Conservation (phyloP, 257 asterid species). For the Echites panduratus region DNA sequence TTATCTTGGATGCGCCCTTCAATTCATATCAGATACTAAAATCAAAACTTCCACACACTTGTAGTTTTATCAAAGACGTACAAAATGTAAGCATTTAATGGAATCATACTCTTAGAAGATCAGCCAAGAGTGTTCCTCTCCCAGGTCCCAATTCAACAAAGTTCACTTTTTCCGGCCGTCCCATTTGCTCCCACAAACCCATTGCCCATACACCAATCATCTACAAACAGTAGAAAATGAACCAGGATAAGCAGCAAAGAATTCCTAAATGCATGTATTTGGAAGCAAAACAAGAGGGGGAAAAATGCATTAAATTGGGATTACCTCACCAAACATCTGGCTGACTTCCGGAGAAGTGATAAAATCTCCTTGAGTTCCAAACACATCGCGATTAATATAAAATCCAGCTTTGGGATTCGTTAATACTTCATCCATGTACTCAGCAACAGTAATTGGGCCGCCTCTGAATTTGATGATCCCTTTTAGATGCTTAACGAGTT, state of each 20-base stretch:
- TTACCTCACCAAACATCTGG: slow-evolving; percentile 99
- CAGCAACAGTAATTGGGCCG: slow-evolving; percentile 93
- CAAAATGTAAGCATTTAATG: background rate
- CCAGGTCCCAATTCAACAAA: slow-evolving; percentile 98
- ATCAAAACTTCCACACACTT: background rate
- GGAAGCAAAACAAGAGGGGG: background rate
- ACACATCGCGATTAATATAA: slow-evolving; percentile 89
- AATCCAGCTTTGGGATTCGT: slow-evolving; percentile 89
- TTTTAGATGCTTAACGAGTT: slow-evolving; percentile 81
- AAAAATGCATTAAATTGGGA: background rate
- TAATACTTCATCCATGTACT: slow-evolving; percentile 95
- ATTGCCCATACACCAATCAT: slow-evolving; percentile 95
- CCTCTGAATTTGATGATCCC: slow-evolving; percentile 96
- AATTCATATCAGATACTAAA: background rate
- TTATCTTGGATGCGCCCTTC: slow-evolving; percentile 77
- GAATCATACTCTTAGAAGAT: slow-evolving; percentile 77
- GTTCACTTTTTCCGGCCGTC: slow-evolving; percentile 64
- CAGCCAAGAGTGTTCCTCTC: slow-evolving; percentile 93
- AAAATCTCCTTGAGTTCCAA: slow-evolving; percentile 89
- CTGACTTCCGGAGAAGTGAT: slow-evolving; percentile 99
- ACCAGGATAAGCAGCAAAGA: slow-evolving; percentile 11
- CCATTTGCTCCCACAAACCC: slow-evolving; percentile 99
- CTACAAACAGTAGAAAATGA: slow-evolving; percentile 27
- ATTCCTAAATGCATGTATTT: background rate
- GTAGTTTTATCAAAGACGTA: background rate